Conservation (phyloP, 2,329 filamentous ascomycete genomes). For the Hypoxylon sp. region DNA sequence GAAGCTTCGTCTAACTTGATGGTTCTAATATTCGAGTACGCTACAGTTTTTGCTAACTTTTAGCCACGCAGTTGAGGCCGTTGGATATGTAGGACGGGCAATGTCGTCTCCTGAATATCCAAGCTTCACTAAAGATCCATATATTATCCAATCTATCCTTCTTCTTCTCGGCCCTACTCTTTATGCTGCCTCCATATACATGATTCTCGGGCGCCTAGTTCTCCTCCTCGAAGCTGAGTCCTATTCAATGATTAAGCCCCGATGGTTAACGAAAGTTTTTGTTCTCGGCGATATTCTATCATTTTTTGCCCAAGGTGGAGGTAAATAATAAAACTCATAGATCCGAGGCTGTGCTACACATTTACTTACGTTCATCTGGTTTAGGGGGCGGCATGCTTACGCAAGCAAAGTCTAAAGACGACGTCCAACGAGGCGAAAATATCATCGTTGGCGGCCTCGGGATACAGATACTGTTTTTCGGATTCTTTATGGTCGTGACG, state of each 20-base stretch:
- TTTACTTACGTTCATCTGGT: not conserved
- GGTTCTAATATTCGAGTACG: not conserved
- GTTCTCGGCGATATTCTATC: conserved; percentile 64
- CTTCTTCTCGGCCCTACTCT: conserved; percentile 61
- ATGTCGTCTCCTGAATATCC: conserved; percentile 60
- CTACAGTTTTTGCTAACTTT: not conserved
- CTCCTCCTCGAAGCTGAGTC: conserved; percentile 57
- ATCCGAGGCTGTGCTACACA: not conserved
- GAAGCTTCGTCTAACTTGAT: conserved; percentile 29
- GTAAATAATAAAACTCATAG: conserved; percentile 44
- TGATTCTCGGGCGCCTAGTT: conserved; percentile 61
- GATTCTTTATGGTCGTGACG: conserved; percentile 63
- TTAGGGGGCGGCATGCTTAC: conserved; percentile 60
- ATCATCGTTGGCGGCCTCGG: conserved; percentile 64
- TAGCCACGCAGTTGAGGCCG: conserved; percentile 60
- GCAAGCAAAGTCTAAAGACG: conserved; percentile 46
- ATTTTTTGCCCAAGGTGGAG: conserved; percentile 62
- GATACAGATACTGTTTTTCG: conserved; percentile 66
- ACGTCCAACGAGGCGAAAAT: conserved; percentile 56
- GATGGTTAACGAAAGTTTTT: conserved; percentile 66
- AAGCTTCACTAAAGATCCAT: conserved; percentile 57
- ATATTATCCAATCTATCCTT: conserved; percentile 58
- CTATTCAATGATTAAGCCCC: conserved; percentile 59
- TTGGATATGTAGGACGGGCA: conserved; percentile 67
- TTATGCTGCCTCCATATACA: conserved; percentile 63